Conservation (phyloP, 23 red algal species). For the Cyanidioschyzon merolae region DNA sequence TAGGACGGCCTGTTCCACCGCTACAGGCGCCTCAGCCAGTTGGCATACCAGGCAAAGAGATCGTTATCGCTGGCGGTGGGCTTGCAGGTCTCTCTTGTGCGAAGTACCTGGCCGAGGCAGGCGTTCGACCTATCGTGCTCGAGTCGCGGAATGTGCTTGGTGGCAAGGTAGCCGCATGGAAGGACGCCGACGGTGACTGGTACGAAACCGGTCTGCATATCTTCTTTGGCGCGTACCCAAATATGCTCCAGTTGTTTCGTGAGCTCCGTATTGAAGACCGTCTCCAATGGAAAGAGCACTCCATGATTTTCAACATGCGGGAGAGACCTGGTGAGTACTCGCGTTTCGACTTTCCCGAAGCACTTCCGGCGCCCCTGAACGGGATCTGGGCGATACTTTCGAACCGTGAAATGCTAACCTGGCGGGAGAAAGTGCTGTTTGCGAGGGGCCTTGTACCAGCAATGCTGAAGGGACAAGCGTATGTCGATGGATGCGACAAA, state of each 20-base stretch:
- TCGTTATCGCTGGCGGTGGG: slow-evolving; percentile 76
- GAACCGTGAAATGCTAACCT: slow-evolving; percentile 87
- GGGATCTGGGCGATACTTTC: slow-evolving; percentile 75
- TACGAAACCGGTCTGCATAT: slow-evolving; percentile 98
- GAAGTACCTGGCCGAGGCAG: slow-evolving; percentile 88
- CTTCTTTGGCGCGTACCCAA: slow-evolving; percentile 97
- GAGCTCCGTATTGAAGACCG: slow-evolving; percentile 78
- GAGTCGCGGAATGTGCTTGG: slow-evolving; percentile 89
- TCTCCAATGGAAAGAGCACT: slow-evolving; percentile 93
- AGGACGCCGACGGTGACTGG: slow-evolving; percentile 93
- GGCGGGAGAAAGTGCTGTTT: slow-evolving; percentile 84
- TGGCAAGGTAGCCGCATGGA: slow-evolving; percentile 98
- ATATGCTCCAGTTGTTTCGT: slow-evolving; percentile 75
- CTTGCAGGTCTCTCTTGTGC: slow-evolving; percentile 89
- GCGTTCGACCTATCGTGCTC: slow-evolving; percentile 41
- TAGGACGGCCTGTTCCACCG: not conserved
- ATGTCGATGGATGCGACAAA: slow-evolving; percentile 71
- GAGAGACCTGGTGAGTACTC: slow-evolving; percentile 42
- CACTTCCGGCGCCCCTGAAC: slow-evolving; percentile 79
- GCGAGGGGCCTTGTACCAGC: slow-evolving; percentile 78
- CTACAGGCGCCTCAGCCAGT: not conserved
- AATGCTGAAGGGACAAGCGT: slow-evolving; percentile 74
- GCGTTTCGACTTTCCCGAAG: slow-evolving; percentile 78
- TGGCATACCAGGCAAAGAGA: not conserved
- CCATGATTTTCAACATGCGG: slow-evolving; percentile 93